A percentile compares a stretch with the other conserved stretches of the same genome.
These are phyloP conservation scores for Phaseolus lunatus DNA, from an alignment of 306 rosid genomes.

Conservation along the genomic window DNA sequence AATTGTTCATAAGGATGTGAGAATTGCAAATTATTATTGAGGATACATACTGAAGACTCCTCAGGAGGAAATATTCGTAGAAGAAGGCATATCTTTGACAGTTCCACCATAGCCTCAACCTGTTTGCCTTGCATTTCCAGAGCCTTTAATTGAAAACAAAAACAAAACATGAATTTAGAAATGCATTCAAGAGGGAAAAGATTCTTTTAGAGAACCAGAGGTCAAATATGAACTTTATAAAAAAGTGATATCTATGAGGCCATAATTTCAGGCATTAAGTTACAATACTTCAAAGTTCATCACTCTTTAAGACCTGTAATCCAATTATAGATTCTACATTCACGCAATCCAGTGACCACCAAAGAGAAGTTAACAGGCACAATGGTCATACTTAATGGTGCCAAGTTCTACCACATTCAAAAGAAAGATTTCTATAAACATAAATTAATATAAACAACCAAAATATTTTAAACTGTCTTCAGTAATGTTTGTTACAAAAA, in stretches of 20 bases:
- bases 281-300: slow-evolving; percentile 31
- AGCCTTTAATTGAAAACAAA: slow-evolving; percentile 62
- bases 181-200: slow-evolving; percentile 14
- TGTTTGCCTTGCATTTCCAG: slow-evolving; percentile 85
- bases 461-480: slow-evolving; percentile 16
- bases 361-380: slow-evolving; percentile 12
- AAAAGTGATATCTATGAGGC: neutral
- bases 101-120: slow-evolving; percentile 70
- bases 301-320: slow-evolving; percentile 16
- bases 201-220: too few relatives aligned
- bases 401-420: neutral
- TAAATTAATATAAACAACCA: slow-evolving; percentile 19
- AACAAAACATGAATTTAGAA: slow-evolving; percentile 26
- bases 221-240: neutral
- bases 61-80: slow-evolving; percentile 86
- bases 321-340: slow-evolving; percentile 20
- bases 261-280: slow-evolving; percentile 28
- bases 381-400: neutral
- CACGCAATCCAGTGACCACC: slow-evolving; percentile 6
- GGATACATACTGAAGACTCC: slow-evolving; percentile 77
- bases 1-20: slow-evolving; percentile 15
- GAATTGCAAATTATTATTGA: slow-evolving; percentile 20
- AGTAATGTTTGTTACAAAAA: neutral
- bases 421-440: slow-evolving; percentile 27
- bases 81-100: slow-evolving; percentile 81